These are phyloP conservation scores for Cymodocea nodosa DNA, from an alignment of 116 monocot genomes.

Conservation along the genomic window DNA sequence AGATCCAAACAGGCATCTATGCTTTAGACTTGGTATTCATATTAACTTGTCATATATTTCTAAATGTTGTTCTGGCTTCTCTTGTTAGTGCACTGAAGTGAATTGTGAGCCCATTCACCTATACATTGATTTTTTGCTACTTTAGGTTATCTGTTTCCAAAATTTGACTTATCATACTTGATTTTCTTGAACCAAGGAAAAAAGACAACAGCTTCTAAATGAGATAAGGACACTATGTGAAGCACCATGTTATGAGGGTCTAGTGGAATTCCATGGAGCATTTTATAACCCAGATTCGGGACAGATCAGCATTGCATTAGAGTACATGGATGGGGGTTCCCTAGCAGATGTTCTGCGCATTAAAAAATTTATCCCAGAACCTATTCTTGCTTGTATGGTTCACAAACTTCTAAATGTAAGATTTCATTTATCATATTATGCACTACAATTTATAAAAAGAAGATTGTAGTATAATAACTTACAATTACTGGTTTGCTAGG, in stretches of 20 bases:
- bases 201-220: conserved; percentile 87
- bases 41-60: too few relatives aligned
- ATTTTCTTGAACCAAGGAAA: conserved; percentile 43
- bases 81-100: too few relatives aligned
- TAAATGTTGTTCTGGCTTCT: too few relatives aligned
- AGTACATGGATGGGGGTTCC: conserved; percentile 98
- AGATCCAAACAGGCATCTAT: too few relatives aligned
- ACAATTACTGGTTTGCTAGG: conserved; percentile 23
- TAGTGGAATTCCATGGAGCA: conserved; percentile 92
- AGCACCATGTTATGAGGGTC: conserved; percentile 59
- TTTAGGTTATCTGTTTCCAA: too few relatives aligned
- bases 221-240: conserved; percentile 94
- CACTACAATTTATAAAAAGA: not conserved
- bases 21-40: too few relatives aligned
- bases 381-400: conserved; percentile 61
- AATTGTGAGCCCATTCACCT: too few relatives aligned
- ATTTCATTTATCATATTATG: not conserved
- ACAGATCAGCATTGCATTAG: conserved; percentile 91
- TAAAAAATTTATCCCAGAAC: conserved; percentile 66
- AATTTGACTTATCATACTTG: not conserved
- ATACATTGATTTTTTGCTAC: too few relatives aligned
- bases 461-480: not conserved
- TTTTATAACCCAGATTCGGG: conserved; percentile 85
- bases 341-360: conserved; percentile 70
- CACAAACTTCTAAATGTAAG: conserved; percentile 67